These are phyloP conservation scores for Asparagopsis taxiformis DNA, from an alignment of 31 red algal species.

Conservation along the genomic window DNA sequence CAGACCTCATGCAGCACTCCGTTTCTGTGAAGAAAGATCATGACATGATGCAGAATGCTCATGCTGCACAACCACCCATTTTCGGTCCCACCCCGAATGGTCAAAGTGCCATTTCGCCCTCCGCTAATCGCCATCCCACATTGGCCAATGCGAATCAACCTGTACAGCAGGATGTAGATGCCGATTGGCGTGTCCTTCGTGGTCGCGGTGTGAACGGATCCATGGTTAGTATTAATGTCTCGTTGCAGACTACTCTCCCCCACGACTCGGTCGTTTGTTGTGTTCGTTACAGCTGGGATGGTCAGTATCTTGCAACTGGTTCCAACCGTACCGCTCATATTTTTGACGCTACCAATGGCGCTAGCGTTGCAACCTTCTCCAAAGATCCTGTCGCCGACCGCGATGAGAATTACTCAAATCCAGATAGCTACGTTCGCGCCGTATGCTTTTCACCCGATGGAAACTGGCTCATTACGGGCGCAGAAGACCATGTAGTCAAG, in stretches of 20 bases:
- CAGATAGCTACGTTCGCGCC: slow-evolving; percentile 82
- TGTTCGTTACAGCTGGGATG: slow-evolving; percentile 89
- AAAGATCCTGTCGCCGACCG: slow-evolving; percentile 38
- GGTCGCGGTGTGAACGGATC: slow-evolving; percentile 21
- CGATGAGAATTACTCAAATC: slow-evolving; percentile 1
- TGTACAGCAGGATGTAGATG: slow-evolving; percentile 16
- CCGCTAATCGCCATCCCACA: neutral
- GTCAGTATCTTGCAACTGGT: slow-evolving; percentile 86
- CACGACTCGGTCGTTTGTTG: slow-evolving; percentile 93
- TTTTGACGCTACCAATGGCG: slow-evolving; percentile 79
- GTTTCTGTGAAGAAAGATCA: slow-evolving; percentile 12
- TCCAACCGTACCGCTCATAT: slow-evolving; percentile 84
- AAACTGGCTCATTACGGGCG: slow-evolving; percentile 84
- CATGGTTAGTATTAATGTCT: slow-evolving; percentile 55
- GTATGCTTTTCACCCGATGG: slow-evolving; percentile 97
- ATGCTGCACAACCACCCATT: slow-evolving; percentile 8
- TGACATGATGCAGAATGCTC: slow-evolving; percentile 7
- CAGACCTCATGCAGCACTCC: no score
- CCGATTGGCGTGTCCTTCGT: slow-evolving; percentile 73
- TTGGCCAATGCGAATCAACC: neutral
- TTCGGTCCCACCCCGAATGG: slow-evolving; percentile 1
- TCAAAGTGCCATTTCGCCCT: no score
- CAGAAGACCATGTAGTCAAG: slow-evolving; percentile 88
- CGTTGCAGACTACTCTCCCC: slow-evolving; percentile 63
- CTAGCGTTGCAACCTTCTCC: slow-evolving; percentile 57